Conservation (phyloP, 2,329 filamentous ascomycete species). For the Claviceps pazoutovae region DNA sequence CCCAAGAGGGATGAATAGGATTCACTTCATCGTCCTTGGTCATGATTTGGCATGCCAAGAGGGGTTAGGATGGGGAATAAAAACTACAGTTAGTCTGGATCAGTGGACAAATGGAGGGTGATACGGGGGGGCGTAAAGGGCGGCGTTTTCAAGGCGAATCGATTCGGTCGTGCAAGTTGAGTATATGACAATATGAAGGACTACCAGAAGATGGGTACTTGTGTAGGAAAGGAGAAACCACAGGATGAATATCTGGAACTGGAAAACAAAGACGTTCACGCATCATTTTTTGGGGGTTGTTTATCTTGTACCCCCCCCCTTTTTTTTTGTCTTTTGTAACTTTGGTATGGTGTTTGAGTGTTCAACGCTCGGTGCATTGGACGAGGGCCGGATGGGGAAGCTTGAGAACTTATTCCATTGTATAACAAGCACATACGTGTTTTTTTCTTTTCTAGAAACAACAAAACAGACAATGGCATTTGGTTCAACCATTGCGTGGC, state of each 20-base stretch:
- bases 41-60: background rate
- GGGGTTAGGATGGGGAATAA: background rate
- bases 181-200: too few relatives aligned
- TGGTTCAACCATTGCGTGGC: too few relatives aligned
- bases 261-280: too few relatives aligned
- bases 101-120: too few relatives aligned
- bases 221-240: too few relatives aligned
- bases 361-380: too few relatives aligned
- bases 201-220: too few relatives aligned
- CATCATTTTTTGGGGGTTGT: background rate
- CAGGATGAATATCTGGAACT: too few relatives aligned
- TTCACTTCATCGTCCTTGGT: background rate
- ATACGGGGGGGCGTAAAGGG: background rate
- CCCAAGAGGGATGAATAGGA: conserved; percentile 8
- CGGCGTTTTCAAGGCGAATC: background rate
- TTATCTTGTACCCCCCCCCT: background rate
- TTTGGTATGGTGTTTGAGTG: background rate
- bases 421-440: background rate
- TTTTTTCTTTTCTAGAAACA: background rate
- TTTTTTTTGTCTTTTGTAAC: background rate
- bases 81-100: too few relatives aligned
- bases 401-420: background rate
- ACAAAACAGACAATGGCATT: too few relatives aligned
- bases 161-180: too few relatives aligned
- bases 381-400: too few relatives aligned